Percentiles rank a stretch among this genome's conserved stretches.
Conservation (phyloP, 1,284 basidiomycete genomes). For the Ceratobasidium sp. region DNA sequence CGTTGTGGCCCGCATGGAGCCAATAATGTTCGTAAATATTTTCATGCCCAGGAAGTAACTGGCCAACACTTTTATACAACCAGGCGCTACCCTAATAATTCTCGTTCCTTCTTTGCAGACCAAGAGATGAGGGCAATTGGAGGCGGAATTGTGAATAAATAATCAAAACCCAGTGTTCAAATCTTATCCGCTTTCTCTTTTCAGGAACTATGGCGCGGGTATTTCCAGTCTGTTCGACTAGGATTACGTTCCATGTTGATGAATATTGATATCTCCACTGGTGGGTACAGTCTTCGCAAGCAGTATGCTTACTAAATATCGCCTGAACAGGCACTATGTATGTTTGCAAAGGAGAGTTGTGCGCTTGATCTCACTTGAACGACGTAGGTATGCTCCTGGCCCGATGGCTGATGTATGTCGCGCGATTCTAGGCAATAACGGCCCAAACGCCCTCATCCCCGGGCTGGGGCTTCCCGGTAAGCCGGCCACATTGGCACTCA, state of each 20-base stretch:
- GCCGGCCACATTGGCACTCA: slow-evolving; percentile 9
- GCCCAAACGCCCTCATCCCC: slow-evolving; percentile 69
- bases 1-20: slow-evolving; percentile 78
- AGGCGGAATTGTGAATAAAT: slow-evolving; percentile 64
- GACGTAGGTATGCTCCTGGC: slow-evolving; percentile 63
- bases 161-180: slow-evolving; percentile 62
- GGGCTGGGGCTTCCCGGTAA: slow-evolving; percentile 46
- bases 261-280: slow-evolving; percentile 82
- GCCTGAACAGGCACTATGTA: slow-evolving; percentile 9
- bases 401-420: slow-evolving; percentile 63
- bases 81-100: slow-evolving; percentile 73
- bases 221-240: slow-evolving; percentile 67
- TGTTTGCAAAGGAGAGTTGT: background rate
- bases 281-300: slow-evolving; percentile 50
- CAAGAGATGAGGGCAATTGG: slow-evolving; percentile 73
- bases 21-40: slow-evolving; percentile 59
- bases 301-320: slow-evolving; percentile 47
- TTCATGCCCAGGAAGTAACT: background rate
- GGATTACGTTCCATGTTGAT: slow-evolving; percentile 74
- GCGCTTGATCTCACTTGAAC: background rate
- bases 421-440: slow-evolving; percentile 63
- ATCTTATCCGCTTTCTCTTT: background rate
- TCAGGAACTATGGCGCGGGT: slow-evolving; percentile 49
- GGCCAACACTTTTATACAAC: background rate
- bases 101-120: slow-evolving; percentile 78